A percentile compares a stretch with the other conserved stretches of the same genome.
These are phyloP conservation scores for Inga laurina DNA, from an alignment of 306 rosid species.

Conservation along the genomic window DNA sequence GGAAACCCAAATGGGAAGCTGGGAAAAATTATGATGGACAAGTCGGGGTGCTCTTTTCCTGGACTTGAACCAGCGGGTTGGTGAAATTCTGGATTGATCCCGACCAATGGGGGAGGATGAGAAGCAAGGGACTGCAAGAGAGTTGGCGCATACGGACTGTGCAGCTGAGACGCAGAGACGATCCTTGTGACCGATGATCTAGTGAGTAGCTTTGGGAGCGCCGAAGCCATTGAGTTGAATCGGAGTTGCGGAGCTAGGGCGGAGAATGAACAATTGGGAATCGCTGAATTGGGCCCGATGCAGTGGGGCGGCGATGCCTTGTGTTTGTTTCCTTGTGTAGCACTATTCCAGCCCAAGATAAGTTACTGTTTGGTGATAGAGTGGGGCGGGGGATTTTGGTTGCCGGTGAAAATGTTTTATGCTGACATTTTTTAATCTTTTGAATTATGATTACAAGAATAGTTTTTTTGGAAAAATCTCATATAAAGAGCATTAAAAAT, in stretches of 20 bases:
- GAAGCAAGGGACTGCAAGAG: constrained; percentile 18
- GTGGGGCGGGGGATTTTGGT: background rate
- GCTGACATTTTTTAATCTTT: no score
- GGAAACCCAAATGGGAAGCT: constrained; percentile 58
- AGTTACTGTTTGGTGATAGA: background rate
- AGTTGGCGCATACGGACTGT: constrained; percentile 24
- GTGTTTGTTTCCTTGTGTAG: no score
- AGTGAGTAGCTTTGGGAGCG: constrained; percentile 57
- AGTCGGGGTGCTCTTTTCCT: constrained; percentile 1
- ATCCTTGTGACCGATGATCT: constrained; percentile 42
- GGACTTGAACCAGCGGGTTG: constrained; percentile 7
- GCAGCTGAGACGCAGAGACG: constrained; percentile 35
- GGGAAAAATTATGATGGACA: constrained; percentile 47
- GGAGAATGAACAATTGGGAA: background rate
- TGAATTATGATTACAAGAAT: no score
- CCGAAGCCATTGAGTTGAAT: constrained; percentile 58
- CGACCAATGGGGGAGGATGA: constrained; percentile 18
- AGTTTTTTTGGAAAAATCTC: no score
- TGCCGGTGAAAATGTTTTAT: no score
- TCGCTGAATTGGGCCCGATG: background rate
- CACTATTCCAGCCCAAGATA: no score
- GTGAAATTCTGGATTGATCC: constrained; percentile 22
- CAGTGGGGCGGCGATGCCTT: no score
- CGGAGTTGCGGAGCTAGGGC: background rate
- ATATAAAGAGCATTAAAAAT: no score